Evolutionary conservation across 2,329 filamentous ascomycete genomes (phyloP), one percentile per base, ranked within the genome.

Genomic region (Verticillium albo-atrum): DNA sequence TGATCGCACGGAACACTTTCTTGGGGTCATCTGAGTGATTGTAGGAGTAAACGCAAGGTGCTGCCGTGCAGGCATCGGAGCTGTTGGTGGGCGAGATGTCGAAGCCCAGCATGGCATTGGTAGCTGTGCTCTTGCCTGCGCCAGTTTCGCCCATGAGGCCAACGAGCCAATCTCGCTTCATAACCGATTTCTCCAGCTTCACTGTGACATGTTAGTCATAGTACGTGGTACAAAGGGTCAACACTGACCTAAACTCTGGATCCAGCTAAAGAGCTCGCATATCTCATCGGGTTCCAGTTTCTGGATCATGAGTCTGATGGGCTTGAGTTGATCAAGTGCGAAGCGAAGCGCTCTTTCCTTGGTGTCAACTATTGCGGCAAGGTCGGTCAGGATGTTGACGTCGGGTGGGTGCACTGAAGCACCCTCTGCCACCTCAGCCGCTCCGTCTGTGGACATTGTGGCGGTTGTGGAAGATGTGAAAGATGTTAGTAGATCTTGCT

Each of bases 41-140:
- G 32, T 59, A 62, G 0, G 27, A 26, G 28, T 61, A 67, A 4
- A 65, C 59, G n/a, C 61, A 66, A 3, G 64, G 58, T 0, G 65
- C 57, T 0, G 65, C 64, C 0, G 65, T 67, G 37, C 64, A 67
- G 0, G 65, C 65, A 2, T 64, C 65, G 2, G 25, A 54, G 6
- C 64, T 58, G 27, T 58, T 66, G 10, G 60, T 58, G 0, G 63
- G 65, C 1, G 58, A 58, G 12, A 67, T 52, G 7, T 58, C 14
- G 9, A 2, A 27, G 1, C 52, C 59, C 0, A 67, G 34, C 2
- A 67, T 47, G 2, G 61, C 58, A 10, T 65, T 66, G 14, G 65
- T 57, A 1, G 64, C 53, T 2, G 58, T 60, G 6, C 62, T 63
- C 25, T 66, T 66, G 9, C 64, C 63, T 3, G 61, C 30, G 1